Evolutionary conservation across 164 flowering plant species (phyloP).

Genomic region (Vitis labrusca): DNA sequence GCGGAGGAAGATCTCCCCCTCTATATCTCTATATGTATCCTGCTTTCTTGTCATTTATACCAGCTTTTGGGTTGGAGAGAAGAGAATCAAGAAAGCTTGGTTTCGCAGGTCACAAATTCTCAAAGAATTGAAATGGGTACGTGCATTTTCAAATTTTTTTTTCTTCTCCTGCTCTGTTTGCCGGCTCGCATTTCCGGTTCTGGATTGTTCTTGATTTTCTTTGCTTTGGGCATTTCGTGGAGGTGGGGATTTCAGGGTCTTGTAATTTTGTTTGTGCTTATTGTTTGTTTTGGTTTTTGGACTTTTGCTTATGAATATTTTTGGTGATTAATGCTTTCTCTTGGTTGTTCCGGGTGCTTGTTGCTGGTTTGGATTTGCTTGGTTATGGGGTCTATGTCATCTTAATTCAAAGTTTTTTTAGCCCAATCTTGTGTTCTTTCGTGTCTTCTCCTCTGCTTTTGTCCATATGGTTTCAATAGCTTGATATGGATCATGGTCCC

Average conservation of each 20-base stretch:
- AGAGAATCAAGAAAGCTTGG: slow-evolving; percentile 14
- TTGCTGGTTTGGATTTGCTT: not conserved
- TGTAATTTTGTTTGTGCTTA: slow-evolving; percentile 4
- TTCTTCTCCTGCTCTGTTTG: slow-evolving; percentile 12
- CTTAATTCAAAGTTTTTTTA: too few relatives aligned
- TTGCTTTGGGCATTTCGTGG: too few relatives aligned
- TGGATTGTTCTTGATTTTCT: not conserved
- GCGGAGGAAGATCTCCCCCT: slow-evolving; percentile 1
- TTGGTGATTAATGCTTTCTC: not conserved
- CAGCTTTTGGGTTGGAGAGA: not conserved
- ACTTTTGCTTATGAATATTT: not conserved
- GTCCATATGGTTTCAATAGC: slow-evolving; percentile 4
- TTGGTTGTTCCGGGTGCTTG: not conserved
- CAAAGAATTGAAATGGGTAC: slow-evolving; percentile 42
- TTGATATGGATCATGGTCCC: not conserved
- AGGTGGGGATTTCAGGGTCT: not conserved
- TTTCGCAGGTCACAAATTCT: slow-evolving; percentile 11
- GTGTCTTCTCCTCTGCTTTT: too few relatives aligned
- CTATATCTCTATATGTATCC: not conserved
- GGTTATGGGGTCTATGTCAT: not conserved
- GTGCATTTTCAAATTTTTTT: slow-evolving; percentile 2
- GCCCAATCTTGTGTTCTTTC: too few relatives aligned
- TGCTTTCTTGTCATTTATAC: not conserved
- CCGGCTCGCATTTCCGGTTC: not conserved
- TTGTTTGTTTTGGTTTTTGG: not conserved